Evolutionary conservation across 352 stramenopile genomes (phyloP).

Genomic region (Pythium oligandrum): DNA sequence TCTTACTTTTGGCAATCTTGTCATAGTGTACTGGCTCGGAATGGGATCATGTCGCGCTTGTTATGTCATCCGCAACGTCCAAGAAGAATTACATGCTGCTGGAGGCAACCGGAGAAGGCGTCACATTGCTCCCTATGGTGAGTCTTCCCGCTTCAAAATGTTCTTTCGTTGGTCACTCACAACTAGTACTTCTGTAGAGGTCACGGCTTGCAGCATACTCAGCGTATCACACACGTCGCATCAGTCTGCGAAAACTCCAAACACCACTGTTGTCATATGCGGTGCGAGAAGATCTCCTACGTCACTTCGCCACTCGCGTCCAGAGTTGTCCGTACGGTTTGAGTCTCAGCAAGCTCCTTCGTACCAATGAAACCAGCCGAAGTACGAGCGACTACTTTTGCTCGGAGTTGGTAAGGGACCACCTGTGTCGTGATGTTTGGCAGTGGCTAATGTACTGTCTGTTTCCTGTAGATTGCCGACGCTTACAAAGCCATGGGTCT

Average conservation of each 20-base stretch:
- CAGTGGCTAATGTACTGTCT: neutral
- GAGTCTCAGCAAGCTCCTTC: slow-evolving; percentile 43
- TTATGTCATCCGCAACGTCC: slow-evolving; percentile 20
- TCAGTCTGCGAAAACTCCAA: slow-evolving; percentile 38
- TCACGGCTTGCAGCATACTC: slow-evolving; percentile 33
- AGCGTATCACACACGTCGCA: slow-evolving; percentile 41
- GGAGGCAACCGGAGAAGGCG: slow-evolving; percentile 58
- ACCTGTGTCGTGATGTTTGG: neutral
- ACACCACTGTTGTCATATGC: slow-evolving; percentile 43
- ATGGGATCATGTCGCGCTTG: slow-evolving; percentile 61
- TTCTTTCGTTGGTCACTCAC: neutral
- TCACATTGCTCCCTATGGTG: slow-evolving; percentile 49
- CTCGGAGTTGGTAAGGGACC: slow-evolving; percentile 45
- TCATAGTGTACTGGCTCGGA: slow-evolving; percentile 28
- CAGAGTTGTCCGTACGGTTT: slow-evolving; percentile 43
- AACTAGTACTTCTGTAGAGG: slow-evolving; percentile 9
- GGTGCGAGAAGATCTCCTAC: slow-evolving; percentile 42
- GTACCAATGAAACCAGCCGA: slow-evolving; percentile 11
- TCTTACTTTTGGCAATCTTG: neutral
- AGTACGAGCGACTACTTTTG: slow-evolving; percentile 44
- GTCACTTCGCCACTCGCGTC: slow-evolving; percentile 24
- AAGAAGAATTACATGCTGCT: slow-evolving; percentile 31
- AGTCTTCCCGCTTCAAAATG: neutral
- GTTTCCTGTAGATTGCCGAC: slow-evolving; percentile 33
- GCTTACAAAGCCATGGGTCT: slow-evolving; percentile 51